A percentile compares a stretch with the other conserved stretches of the same genome.
Evolutionary conservation across 805 yeast genomes (phyloP).

Genomic region (Candida verbasci): DNA sequence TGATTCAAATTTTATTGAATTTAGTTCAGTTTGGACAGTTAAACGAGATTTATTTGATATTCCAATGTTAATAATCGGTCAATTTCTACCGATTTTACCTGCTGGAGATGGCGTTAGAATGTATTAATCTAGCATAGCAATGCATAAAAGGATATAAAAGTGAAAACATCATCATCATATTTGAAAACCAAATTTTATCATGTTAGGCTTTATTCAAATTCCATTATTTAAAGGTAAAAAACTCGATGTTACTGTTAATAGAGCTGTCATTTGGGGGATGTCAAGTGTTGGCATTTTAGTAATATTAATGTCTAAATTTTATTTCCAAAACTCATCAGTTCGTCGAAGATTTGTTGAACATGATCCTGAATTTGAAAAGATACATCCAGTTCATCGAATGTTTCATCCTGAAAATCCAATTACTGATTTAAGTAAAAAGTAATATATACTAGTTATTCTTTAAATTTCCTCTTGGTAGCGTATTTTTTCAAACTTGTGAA

Average conservation of each 20-base stretch:
- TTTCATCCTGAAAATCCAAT: conserved; percentile 4
- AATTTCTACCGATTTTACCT: conserved; percentile 62
- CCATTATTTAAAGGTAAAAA: conserved; percentile 1
- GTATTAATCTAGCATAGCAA: conserved; percentile 16
- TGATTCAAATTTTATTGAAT: conserved; percentile 41
- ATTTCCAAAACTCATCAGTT: conserved; percentile 26
- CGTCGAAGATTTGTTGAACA: conserved; percentile 25
- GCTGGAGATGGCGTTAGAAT: conserved; percentile 29
- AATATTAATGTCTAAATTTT: conserved; percentile 27
- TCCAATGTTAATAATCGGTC: conserved; percentile 81
- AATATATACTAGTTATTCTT: neutral
- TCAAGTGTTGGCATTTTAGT: conserved; percentile 28
- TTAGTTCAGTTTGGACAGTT: conserved; percentile 83
- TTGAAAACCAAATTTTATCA: neutral
- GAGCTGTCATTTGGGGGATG: conserved; percentile 31
- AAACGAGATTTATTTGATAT: conserved; percentile 79
- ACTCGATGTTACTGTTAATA: conserved; percentile 13
- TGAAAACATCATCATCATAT: too few species aligned
- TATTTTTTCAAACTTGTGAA: neutral
- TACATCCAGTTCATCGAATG: conserved; percentile 13
- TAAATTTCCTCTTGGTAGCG: neutral
- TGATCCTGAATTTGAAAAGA: conserved; percentile 24
- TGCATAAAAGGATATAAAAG: neutral
- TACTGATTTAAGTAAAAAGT: neutral
- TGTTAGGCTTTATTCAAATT: conserved; percentile 1